A percentile compares a stretch with the other conserved stretches of the same genome.
phyloP scores from a whole-genome alignment of 75 land plant species.

The Picea glauca region DNA sequence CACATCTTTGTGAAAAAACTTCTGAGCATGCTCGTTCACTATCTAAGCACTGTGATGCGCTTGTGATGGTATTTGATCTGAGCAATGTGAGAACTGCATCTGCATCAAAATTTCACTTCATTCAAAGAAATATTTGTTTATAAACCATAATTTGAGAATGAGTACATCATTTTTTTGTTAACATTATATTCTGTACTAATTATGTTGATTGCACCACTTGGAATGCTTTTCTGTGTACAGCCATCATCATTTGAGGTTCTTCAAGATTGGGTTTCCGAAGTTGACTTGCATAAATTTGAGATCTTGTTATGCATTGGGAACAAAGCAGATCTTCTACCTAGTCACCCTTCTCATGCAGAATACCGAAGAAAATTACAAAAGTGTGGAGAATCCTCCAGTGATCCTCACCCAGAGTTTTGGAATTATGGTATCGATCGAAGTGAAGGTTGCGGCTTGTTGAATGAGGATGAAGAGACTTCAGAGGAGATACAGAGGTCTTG shows the following conservation, averaged over 20 bases:
- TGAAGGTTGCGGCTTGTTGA: slow-evolving; percentile 70
- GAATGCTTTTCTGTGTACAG: slow-evolving; percentile 32
- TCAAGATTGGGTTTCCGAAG: slow-evolving; percentile 66
- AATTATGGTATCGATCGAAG: slow-evolving; percentile 70
- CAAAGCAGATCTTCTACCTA: slow-evolving; percentile 86
- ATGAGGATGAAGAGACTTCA: slow-evolving; percentile 51
- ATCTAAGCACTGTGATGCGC: slow-evolving; percentile 47
- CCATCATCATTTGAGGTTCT: slow-evolving; percentile 51
- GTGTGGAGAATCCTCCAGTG: slow-evolving; percentile 56
- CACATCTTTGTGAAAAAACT: slow-evolving; percentile 49
- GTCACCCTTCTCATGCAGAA: slow-evolving; percentile 79
- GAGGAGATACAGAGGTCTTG: slow-evolving; percentile 44
- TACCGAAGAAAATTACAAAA: slow-evolving; percentile 67
- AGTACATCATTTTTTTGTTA: background rate
- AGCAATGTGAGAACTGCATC: slow-evolving; percentile 56
- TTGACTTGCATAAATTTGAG: slow-evolving; percentile 60
- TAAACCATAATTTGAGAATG: background rate
- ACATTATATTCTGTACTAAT: background rate
- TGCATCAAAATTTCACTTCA: slow-evolving; percentile 4
- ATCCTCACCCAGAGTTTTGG: slow-evolving; percentile 56
- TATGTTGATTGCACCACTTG: background rate
- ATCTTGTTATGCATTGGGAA: slow-evolving; percentile 87
- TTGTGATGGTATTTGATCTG: slow-evolving; percentile 93
- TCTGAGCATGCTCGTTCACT: slow-evolving; percentile 19
- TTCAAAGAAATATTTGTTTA: background rate